phyloP scores from a whole-genome alignment of 345 rosid genomes.

The Linum lewisii region DNA sequence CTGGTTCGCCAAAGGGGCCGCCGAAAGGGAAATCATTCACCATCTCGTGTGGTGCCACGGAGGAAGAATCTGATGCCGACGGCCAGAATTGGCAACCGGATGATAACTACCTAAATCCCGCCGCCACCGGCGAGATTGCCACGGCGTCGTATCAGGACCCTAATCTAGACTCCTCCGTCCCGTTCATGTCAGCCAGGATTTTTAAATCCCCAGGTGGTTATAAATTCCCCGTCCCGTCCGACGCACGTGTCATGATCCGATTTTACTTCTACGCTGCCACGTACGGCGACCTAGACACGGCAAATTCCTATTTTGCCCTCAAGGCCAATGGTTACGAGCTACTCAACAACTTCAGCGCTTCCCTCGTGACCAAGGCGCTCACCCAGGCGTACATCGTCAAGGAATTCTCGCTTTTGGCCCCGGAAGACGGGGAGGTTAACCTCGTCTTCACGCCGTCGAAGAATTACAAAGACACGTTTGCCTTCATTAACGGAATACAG shows the following conservation, averaged over 20 bases:
- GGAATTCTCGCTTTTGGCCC: slow-evolving; percentile 13
- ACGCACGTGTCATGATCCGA: slow-evolving; percentile 17
- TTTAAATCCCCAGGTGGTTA: slow-evolving; percentile 12
- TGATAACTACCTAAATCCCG: slow-evolving; percentile 6
- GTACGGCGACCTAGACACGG: slow-evolving; percentile 17
- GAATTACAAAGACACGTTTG: slow-evolving; percentile 4
- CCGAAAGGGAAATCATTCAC: slow-evolving; percentile 15
- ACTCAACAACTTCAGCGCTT: slow-evolving; percentile 23
- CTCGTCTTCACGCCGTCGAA: slow-evolving; percentile 19
- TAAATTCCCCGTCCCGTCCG: slow-evolving; percentile 14
- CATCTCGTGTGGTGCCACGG: slow-evolving; percentile 16
- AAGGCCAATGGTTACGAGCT: slow-evolving; percentile 15
- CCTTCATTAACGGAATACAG: slow-evolving; percentile 23
- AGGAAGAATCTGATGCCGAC: slow-evolving; percentile 10
- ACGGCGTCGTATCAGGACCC: slow-evolving; percentile 18
- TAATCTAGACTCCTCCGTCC: slow-evolving; percentile 18
- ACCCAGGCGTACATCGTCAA: slow-evolving; percentile 19
- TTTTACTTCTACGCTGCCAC: slow-evolving; percentile 21
- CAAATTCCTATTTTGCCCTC: slow-evolving; percentile 13
- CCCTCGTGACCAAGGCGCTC: slow-evolving; percentile 16
- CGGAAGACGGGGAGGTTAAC: slow-evolving; percentile 11
- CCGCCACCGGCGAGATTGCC: slow-evolving; percentile 8
- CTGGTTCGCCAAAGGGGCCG: neutral
- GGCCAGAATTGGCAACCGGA: slow-evolving; percentile 24
- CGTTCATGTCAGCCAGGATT: slow-evolving; percentile 23